Base-by-base conservation (phyloP, 257 asterid species). In the Agastache rugosa region DNA sequence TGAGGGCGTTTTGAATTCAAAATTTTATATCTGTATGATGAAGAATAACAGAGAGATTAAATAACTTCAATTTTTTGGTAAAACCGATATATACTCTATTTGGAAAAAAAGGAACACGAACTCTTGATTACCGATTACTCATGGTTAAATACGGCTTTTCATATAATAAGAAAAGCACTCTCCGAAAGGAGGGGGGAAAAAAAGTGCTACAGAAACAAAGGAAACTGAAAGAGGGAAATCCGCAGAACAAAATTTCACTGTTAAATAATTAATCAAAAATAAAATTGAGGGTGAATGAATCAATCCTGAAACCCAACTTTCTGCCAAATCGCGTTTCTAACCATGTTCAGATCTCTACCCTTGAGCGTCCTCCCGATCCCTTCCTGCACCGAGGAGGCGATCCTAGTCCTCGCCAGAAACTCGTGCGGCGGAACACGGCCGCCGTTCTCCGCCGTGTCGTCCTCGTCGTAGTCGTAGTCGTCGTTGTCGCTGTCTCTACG, bases 271-370 rank as follows among this genome's bases (percentile, higher is more conserved):
- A 66, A 65, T 63, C 59, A 29, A 44, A 67, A 45, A 15, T 17
- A 3, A n/a, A 67, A 35, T 2, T 11, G 62, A n/a, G 44, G 22
- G 2, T 0, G 39, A 44, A n/a, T n/a, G 1, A 64, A 76, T 80
- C 77, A 91, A 82, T 92, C 96, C 80, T 92, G 80, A 72, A 90
- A 92, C 53, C 97, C 97, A 63, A 83, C 90, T 76, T 86, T 92
- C 77, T 85, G 90, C 96, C 96, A 92, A 83, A 92, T 90, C 50
- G 96, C 97, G 77, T 92, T 92, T 71, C 97, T 79, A 6, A 92
- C 92, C 87, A 92, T 87, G 71, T 93, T 88, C 65, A 92, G 91
- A 84, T 92, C 97, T 76, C 97, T 85, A 12, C 97, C 97, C 75
- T 92, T 92, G 55, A 92, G 83, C 60, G 96, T 92, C 84, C 96